Evolutionary conservation across 1,284 basidiomycete species (phyloP), one percentile per base, ranked within the genome.

Genomic region (Rhizoctonia solani): DNA sequence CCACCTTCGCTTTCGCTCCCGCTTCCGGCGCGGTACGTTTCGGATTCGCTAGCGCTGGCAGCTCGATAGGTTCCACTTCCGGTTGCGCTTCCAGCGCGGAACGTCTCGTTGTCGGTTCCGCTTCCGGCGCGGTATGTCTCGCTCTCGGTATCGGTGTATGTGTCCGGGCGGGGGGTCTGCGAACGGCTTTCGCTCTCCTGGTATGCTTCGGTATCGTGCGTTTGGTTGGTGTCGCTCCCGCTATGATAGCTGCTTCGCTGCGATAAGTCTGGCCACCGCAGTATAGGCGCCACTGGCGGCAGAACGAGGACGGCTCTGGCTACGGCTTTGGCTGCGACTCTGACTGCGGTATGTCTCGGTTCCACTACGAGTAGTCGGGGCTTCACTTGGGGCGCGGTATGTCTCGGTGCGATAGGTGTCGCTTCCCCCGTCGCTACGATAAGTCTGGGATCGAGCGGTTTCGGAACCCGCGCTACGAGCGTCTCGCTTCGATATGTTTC

Each of bases 341-440:
- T 34, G 32, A 11, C 32, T 34, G 4, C 32, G 32, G 11, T 61
- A 50, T 2, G 56, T 61, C 23, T 61, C 56, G 14, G 16, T 21
- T 5, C 4, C 14, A 16, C 41, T 44, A 21, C 14, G 41, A 16
- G 14, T 16, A 44, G 16, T 44, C 41, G 14, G 41, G 41, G 41
- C 41, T 44, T 23, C 47, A 23, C 58, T 29, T 19, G 39, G 16
- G 30, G 21, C 9, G 16, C 37, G 47, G 30, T 63, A 23, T 8
- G 46, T 59, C 25, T 39, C 52, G 42, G 61, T 41, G 23, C 50
- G 39, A 50, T 66, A 66, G 3, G 61, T 66, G n/a, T 66, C 52
- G 39, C 61, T 54, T 1, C 61, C 61, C 5, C 61, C 50, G 29
- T 37, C 50, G n/a, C 29, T 32, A 14, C 27, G 50, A 41, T 65